Base-by-base conservation (phyloP, 768 basidiomycete species). In the Suillus tomentosus region DNA sequence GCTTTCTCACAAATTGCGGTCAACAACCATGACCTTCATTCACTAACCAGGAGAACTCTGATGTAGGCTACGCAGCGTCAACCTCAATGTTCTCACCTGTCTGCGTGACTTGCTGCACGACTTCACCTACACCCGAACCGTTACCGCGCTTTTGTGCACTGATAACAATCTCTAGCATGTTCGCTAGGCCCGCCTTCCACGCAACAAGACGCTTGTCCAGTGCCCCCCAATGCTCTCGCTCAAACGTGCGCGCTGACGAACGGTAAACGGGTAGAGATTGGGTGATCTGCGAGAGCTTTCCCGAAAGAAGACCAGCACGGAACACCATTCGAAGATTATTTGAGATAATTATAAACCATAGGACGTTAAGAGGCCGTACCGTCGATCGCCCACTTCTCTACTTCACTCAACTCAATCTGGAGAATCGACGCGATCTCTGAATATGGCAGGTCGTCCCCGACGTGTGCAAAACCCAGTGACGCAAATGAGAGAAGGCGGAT, bases 311-410 rank as follows among this genome's bases (percentile, higher is more conserved):
- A 34, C 90, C 87, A 2, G 87, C 84, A 62, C 93, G 91, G 68
- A 95, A 93, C 63, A 90, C 94, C 94, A 15, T 55, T 27, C 61
- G 5, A 62, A 27, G 6, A 37, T 19, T 39, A 22, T 45, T 31
- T 9, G 67, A 43, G 66, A 51, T 53, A 9, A 34, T 31, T 5
- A 10, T 31, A 39, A 27, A 53, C 56, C 51, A 24, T 47, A 37
- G 40, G 39, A 5, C 36, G 4, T 50, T n/a, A 9, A 60, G 62
- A 50, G 34, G 13, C 66, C 80, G 65, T 71, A 94, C 94, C 89
- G 76, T 95, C 92, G 65, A 95, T 95, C 47, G 88, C 87, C 92
- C 93, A 95, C 70, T 85, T 87, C 74, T 95, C 94, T 36, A 95
- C 91, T 64, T 91, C 80, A 31, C 83, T 78, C 34, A 75, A 65